Evolutionary conservation across 202 grass and related monocot species (phyloP), one percentile per base, ranked within the genome.

Genomic region (Setaria italica): DNA sequence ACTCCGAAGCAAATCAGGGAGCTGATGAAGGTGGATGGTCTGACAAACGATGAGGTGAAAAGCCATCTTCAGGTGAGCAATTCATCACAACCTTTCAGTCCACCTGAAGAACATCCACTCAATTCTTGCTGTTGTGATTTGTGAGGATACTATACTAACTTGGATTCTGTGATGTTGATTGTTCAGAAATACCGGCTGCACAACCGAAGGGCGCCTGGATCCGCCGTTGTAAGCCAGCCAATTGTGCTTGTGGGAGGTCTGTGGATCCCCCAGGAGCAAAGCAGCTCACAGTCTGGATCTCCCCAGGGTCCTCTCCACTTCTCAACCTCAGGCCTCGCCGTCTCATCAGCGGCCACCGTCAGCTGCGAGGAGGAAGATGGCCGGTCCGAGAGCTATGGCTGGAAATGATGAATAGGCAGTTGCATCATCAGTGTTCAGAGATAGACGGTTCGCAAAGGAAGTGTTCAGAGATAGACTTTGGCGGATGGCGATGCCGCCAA

Each of bases 1-100:
- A 96, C 94, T 12, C 94, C 94, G 37, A 96, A 96, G 85, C 94
- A 96, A 29, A 96, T 96, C 81, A 88, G 94, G 67, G 94, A 96
- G 51, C 73, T 91, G 62, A 96, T 96, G 94, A 88, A 88, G 75
- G 89, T 96, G 80, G 94, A 96, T 73, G 89, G 89, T 64, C 86
- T 96, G 60, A 96, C 91, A 5, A 96, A 96, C 25, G 94, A 96
- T 60, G 94, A 96, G 53, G 91, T 96, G 21, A 96, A 96, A 48
- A 96, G 94, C 82, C 94, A 96, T 90, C 90, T 96, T n/a, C 94
- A 96, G 94, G 94, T 96, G 70, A 83, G 79, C 79, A 76, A 53
- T 80, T 74, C 29, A 71, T 19, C 62, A 41, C 54, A 25, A 20
- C 9, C 3, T 33, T 21, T 1, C 12, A 51, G 6, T 72, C n/a